Percentiles rank a stretch among this genome's conserved stretches.
These are phyloP conservation scores for Amauroascus verrucosus DNA, from an alignment of 2,329 filamentous ascomycete genomes.

Conservation along the genomic window DNA sequence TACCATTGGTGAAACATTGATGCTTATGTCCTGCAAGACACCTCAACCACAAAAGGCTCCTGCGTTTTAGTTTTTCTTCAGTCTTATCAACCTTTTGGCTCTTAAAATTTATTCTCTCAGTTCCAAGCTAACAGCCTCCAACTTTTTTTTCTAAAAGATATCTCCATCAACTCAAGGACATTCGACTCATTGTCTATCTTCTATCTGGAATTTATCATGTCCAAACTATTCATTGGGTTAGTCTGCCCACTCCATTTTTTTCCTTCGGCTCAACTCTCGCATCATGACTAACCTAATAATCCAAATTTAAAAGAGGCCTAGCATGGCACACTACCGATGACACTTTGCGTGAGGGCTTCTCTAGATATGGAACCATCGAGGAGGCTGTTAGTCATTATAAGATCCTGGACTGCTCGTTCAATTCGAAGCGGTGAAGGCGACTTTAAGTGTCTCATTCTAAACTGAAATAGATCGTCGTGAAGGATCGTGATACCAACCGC, in stretches of 20 bases:
- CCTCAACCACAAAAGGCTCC: neutral
- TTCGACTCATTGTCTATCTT: conserved; percentile 2
- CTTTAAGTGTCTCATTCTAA: conserved; percentile 16
- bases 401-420: conserved; percentile 11
- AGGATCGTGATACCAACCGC: conserved; percentile 91
- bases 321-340: conserved; percentile 95
- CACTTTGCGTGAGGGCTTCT: conserved; percentile 80
- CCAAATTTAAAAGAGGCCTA: conserved; percentile 58
- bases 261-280: conserved; percentile 9
- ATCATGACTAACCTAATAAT: conserved; percentile 18
- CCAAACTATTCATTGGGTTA: conserved; percentile 92
- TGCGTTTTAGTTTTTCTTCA: neutral
- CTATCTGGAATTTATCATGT: conserved; percentile 48
- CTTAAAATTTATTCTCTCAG: conserved; percentile 6
- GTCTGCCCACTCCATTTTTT: conserved; percentile 35
- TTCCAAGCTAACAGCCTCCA: conserved; percentile 7
- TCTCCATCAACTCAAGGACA: neutral
- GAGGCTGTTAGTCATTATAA: conserved; percentile 67
- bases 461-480: conserved; percentile 71
- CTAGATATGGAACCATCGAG: conserved; percentile 80
- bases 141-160: neutral
- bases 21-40: neutral
- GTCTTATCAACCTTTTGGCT: neutral
- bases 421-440: conserved; percentile 10
- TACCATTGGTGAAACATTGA: conserved; percentile 7